Conservation (phyloP, 2,329 filamentous ascomycete species). For the Cytospora paraplurivora region DNA sequence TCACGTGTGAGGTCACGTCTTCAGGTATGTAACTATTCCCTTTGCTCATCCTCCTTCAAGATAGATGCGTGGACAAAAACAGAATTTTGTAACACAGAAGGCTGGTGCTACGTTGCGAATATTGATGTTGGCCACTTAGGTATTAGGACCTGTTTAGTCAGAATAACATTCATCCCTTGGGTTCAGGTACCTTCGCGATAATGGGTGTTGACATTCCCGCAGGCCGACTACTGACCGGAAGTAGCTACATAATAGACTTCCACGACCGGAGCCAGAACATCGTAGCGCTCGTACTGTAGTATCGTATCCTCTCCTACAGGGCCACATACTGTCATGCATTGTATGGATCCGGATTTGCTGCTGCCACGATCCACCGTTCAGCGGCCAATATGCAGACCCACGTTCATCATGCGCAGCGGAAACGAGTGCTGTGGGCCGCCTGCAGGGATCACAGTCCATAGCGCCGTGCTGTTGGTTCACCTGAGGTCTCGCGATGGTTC, state of each 20-base stretch:
- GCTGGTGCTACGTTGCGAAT: not conserved
- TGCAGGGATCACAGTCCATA: not conserved
- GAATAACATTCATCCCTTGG: slow-evolving; percentile 15
- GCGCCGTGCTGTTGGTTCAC: not conserved
- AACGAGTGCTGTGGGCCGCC: not conserved
- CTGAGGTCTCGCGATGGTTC: not conserved
- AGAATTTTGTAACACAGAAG: not conserved
- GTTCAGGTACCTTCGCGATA: slow-evolving; percentile 15
- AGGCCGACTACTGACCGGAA: slow-evolving; percentile 5
- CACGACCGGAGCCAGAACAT: not conserved
- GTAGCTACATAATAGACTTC: not conserved
- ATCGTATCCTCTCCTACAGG: too few species aligned
- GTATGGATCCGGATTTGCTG: too few species aligned
- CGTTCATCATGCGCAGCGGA: too few species aligned
- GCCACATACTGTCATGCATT: too few species aligned
- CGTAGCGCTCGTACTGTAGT: not conserved
- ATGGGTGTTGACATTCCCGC: slow-evolving; percentile 17
- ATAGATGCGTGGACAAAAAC: not conserved
- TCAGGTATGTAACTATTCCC: not conserved
- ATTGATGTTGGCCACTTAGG: not conserved
- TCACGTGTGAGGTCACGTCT: not conserved
- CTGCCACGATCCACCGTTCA: too few species aligned
- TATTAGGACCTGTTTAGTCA: slow-evolving; percentile 12
- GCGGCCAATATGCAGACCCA: too few species aligned
- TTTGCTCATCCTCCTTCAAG: not conserved